Base-by-base conservation (phyloP, 2,329 filamentous ascomycete genomes). In the Talaromyces pinophilus region DNA sequence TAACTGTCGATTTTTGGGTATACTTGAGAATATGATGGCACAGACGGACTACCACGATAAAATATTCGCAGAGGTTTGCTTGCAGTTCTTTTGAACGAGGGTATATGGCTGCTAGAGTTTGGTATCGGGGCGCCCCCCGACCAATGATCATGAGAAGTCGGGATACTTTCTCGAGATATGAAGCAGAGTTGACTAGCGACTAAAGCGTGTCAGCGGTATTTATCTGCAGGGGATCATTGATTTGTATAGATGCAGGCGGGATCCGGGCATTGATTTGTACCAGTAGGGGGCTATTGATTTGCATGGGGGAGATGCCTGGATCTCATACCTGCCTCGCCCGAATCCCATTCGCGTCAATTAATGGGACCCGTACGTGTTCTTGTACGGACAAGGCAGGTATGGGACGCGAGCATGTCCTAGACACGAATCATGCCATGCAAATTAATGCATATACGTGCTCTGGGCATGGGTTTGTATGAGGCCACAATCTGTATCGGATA, bases 91-190 rank as follows among this genome's bases (percentile, higher is more conserved):
- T 76, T 0, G 81, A 83, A 38, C 68, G 72, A 0, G 78, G 76
- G 65, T 82, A 82, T 0, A 83, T 71, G 2, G 78, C 55, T 3
- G 76, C 76, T 69, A 83, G 76, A 5, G 64, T 69, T 62, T 82
- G 71, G 61, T 81, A 76, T 0, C 78, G 76, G 13, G 81, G 81
- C 1, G 78, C 77, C 1, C 75, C 77, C 5, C 76, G 76, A 11
- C 82, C 81, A 15, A 77, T 67, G 0, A 69, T 69, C 80, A 83
- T 83, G 60, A 83, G 73, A 0, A 83, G 68, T 0, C 52, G 33
- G 0, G 82, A 82, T 0, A 81, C 19, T 52, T 76, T 80, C 2
- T 82, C 80, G 1, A 82, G 64, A 52, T 77, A 78, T 0, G 77
- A 71, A 30, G 46, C 46, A 19, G 61, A 63, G 22, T 55, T 30